phyloP scores from a whole-genome alignment of 140 eudicot genomes.

The Ambrosia hybrid region DNA sequence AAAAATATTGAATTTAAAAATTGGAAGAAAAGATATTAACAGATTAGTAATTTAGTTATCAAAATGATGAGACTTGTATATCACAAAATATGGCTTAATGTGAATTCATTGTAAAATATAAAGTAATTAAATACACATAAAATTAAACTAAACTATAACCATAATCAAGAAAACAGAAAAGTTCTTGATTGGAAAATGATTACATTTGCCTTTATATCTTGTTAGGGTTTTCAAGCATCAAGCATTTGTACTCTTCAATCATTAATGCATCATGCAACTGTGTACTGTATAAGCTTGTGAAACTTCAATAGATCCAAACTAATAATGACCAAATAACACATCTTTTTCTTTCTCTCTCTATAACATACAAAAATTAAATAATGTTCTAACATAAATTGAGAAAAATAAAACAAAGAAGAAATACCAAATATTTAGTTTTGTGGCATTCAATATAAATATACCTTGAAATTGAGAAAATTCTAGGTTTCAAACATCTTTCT shows the following conservation, averaged over 20 bases:
- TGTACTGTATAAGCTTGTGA: slow-evolving; percentile 17
- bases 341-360: slow-evolving; percentile 4
- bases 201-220: slow-evolving; percentile 14
- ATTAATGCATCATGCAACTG: slow-evolving; percentile 31
- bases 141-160: no score
- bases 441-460: neutral
- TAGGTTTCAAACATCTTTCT: neutral
- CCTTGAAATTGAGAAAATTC: slow-evolving; percentile 4
- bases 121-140: no score
- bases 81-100: neutral
- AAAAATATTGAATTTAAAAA: neutral
- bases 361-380: neutral
- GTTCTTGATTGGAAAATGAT: slow-evolving; percentile 30
- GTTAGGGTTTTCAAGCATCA: slow-evolving; percentile 33
- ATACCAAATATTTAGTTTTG: neutral
- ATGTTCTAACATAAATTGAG: neutral
- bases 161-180: neutral
- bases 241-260: slow-evolving; percentile 29
- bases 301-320: slow-evolving; percentile 29
- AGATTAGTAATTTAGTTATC: no score
- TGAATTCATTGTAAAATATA: neutral
- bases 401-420: neutral
- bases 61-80: neutral
- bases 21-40: no score
- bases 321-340: slow-evolving; percentile 23